A percentile compares a stretch with the other conserved stretches of the same genome.
These are phyloP conservation scores for Ceratocystis cubensis DNA, from an alignment of 2,329 filamentous ascomycete genomes.

Conservation along the genomic window DNA sequence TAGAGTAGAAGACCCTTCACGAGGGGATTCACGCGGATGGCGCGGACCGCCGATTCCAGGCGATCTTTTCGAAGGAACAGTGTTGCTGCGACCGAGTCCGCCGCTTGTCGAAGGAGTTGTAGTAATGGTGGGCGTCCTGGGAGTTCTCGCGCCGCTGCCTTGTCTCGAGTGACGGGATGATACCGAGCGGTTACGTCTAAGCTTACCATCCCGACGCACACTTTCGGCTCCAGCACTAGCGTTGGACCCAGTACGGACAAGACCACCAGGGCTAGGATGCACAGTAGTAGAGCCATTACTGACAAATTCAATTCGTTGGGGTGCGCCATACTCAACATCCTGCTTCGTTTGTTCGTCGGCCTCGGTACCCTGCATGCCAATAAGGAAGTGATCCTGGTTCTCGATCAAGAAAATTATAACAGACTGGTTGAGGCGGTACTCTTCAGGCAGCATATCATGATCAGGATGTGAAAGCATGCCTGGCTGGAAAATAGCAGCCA, in stretches of 20 bases:
- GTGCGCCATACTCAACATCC: slow-evolving; percentile 57
- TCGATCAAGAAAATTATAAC: slow-evolving; percentile 96
- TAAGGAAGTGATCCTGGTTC: slow-evolving; percentile 95
- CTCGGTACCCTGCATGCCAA: slow-evolving; percentile 97
- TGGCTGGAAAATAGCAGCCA: slow-evolving; percentile 94
- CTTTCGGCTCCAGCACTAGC: slow-evolving; percentile 83
- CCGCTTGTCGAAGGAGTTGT: slow-evolving; percentile 42
- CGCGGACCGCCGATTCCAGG: slow-evolving; percentile 55
- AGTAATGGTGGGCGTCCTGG: slow-evolving; percentile 27
- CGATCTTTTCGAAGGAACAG: slow-evolving; percentile 80
- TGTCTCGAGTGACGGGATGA: slow-evolving; percentile 50
- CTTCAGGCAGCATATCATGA: slow-evolving; percentile 89
- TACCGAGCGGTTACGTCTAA: slow-evolving; percentile 81
- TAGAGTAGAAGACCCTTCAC: slow-evolving; percentile 17
- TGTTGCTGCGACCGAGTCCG: slow-evolving; percentile 61
- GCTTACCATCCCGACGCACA: slow-evolving; percentile 62
- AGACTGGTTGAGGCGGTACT: slow-evolving; percentile 91
- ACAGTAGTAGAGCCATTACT: background rate
- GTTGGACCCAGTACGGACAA: slow-evolving; percentile 70
- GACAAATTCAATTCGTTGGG: slow-evolving; percentile 26
- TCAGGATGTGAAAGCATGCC: slow-evolving; percentile 86
- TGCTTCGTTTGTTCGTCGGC: slow-evolving; percentile 68
- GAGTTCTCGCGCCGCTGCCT: slow-evolving; percentile 18
- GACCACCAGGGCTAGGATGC: slow-evolving; percentile 29
- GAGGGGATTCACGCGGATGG: slow-evolving; percentile 38